Evolutionary conservation across 352 stramenopile species (phyloP).

Genomic region (Phytophthora cryptogea): DNA sequence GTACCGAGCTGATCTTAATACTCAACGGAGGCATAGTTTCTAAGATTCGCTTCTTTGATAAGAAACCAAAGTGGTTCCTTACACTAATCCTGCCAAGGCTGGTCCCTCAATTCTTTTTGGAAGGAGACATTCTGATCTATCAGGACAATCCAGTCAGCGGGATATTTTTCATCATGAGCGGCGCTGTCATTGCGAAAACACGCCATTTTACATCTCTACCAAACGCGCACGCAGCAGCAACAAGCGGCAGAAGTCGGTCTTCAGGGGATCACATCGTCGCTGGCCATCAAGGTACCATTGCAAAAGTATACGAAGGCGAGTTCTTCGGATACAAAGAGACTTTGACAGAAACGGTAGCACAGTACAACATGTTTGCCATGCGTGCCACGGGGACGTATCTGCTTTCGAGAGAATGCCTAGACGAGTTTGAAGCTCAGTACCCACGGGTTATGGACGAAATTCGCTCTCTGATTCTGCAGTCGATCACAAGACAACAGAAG

Average conservation of each 20-base stretch:
- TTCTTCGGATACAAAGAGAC: conserved; percentile 85
- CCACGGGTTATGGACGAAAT: conserved; percentile 72
- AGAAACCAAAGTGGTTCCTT: conserved; percentile 86
- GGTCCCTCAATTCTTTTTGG: conserved; percentile 70
- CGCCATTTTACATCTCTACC: conserved; percentile 13
- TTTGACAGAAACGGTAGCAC: conserved; percentile 52
- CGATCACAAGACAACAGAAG: conserved; percentile 78
- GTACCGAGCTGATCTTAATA: conserved; percentile 68
- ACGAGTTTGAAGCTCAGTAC: conserved; percentile 55
- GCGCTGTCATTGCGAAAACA: conserved; percentile 55
- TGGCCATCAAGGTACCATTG: conserved; percentile 45
- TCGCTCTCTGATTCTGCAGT: conserved; percentile 68
- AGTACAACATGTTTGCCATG: conserved; percentile 76
- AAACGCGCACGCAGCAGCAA: conserved; percentile 15
- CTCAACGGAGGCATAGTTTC: conserved; percentile 62
- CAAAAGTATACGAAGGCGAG: conserved; percentile 72
- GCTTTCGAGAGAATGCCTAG: conserved; percentile 60
- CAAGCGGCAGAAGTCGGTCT: conserved; percentile 14
- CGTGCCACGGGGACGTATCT: conserved; percentile 66
- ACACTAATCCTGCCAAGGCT: conserved; percentile 68
- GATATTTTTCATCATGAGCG: conserved; percentile 80
- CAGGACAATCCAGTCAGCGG: conserved; percentile 69
- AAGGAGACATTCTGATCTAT: conserved; percentile 75
- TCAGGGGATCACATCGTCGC: conserved; percentile 31
- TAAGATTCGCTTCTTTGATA: conserved; percentile 81